Percentiles rank a stretch among this genome's conserved stretches.
phyloP scores from a whole-genome alignment of 306 rosid species.

The Pyrus communis region DNA sequence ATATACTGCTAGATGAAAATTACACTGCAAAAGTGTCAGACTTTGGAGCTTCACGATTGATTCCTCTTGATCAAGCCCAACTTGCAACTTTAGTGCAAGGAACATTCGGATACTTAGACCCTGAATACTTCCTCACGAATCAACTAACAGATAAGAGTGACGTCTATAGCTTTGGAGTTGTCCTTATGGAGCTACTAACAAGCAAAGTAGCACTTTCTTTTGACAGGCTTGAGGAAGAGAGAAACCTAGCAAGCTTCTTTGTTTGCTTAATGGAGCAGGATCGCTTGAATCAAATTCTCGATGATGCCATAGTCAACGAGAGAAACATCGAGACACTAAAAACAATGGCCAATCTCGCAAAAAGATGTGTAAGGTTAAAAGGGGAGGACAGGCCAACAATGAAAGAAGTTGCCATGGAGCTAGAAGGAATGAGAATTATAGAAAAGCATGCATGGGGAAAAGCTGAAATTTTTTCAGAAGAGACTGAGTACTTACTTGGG shows the following conservation, averaged over 20 bases:
- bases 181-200: constrained; percentile 16
- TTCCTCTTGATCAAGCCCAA: neutral
- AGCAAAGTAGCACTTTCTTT: neutral
- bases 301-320: neutral
- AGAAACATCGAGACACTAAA: neutral
- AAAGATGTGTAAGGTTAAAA: neutral
- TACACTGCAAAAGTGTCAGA: neutral
- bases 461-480: neutral
- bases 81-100: constrained; percentile 17
- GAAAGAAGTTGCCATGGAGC: constrained; percentile 4
- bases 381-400: neutral
- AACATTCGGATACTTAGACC: constrained; percentile 16
- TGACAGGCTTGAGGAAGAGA: neutral
- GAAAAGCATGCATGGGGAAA: neutral
- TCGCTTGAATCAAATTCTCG: neutral
- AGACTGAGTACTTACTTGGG: neutral
- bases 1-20: constrained; percentile 14
- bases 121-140: constrained; percentile 10
- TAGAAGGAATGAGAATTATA: neutral
- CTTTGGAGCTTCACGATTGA: constrained; percentile 1
- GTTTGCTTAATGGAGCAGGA: neutral
- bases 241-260: neutral
- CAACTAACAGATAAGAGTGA: constrained; percentile 17
- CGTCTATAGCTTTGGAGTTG: constrained; percentile 24
- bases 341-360: neutral